A percentile compares a stretch with the other conserved stretches of the same genome.
Evolutionary conservation across 169 alveolate genomes (phyloP).

Genomic region (Plasmodium malariae): DNA sequence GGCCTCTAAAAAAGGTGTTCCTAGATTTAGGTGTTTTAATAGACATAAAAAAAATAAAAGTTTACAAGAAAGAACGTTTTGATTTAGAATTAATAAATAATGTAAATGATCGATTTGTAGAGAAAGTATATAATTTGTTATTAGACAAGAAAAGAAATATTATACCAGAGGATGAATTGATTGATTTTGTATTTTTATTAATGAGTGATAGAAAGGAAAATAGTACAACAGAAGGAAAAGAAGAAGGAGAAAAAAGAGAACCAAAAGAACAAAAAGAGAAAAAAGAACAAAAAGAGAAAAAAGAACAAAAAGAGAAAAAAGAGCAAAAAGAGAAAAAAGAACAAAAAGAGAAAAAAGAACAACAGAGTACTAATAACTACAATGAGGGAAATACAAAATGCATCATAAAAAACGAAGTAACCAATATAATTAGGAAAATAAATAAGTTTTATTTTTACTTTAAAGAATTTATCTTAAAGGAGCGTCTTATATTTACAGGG

Average conservation of each 20-base stretch:
- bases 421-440: conserved; percentile 34
- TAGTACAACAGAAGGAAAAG: conserved; percentile 1
- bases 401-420: conserved; percentile 57
- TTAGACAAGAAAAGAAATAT: conserved; percentile 11
- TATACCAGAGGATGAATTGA: conserved; percentile 58
- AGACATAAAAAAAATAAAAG: conserved; percentile 21
- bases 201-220: conserved; percentile 30
- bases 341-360: neutral
- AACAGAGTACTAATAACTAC: neutral
- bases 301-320: neutral
- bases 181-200: conserved; percentile 43
- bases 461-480: conserved; percentile 19
- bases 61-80: conserved; percentile 28
- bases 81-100: conserved; percentile 47
- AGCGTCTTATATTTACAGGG: too few species aligned
- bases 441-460: conserved; percentile 61
- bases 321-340: neutral
- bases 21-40: conserved; percentile 42
- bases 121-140: conserved; percentile 33
- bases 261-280: neutral
- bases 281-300: neutral
- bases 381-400: conserved; percentile 6
- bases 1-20: conserved; percentile 8
- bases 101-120: conserved; percentile 58
- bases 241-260: neutral